Conservation (phyloP, 2,329 filamentous ascomycete species). For the Alternaria panax region DNA sequence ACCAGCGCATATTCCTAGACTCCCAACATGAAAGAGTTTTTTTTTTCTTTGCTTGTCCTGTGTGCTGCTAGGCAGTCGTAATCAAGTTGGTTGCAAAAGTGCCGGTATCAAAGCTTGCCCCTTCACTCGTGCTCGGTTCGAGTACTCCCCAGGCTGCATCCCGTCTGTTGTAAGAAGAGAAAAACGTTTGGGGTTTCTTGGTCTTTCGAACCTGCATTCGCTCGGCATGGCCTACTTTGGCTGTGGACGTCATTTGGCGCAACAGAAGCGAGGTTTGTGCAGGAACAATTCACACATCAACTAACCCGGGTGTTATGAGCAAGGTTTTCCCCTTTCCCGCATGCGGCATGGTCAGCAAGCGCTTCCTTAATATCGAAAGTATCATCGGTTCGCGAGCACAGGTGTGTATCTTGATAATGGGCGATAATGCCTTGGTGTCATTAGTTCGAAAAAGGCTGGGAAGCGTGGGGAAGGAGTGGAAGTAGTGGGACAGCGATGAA, state of each 20-base stretch:
- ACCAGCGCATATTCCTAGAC: conserved; percentile 2
- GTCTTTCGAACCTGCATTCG: conserved; percentile 6
- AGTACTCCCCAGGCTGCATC: not conserved
- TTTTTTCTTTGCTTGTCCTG: not conserved
- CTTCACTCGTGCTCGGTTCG: no score
- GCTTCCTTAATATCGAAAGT: conserved; percentile 23
- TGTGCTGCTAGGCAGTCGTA: conserved; percentile 2
- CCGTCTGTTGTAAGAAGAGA: not conserved
- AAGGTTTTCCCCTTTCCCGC: conserved; percentile 21
- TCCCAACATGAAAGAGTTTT: conserved; percentile 1
- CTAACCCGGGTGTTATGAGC: conserved; percentile 36
- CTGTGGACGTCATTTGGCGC: conserved; percentile 8
- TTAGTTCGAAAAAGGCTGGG: not conserved
- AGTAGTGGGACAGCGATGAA: not conserved
- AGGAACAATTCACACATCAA: conserved; percentile 23
- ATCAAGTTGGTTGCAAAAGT: not conserved
- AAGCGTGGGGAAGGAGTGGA: not conserved
- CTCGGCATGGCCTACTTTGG: conserved; percentile 1
- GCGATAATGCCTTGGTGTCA: conserved; percentile 8
- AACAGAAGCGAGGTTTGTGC: conserved; percentile 14
- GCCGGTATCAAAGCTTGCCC: not conserved
- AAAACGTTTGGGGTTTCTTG: conserved; percentile 1
- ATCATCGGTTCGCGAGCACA: conserved; percentile 11
- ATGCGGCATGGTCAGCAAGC: conserved; percentile 7
- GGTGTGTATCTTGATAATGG: conserved; percentile 17